Evolutionary conservation across 176 grass and related monocot genomes (phyloP).

Genomic region (Triticum monococcum): DNA sequence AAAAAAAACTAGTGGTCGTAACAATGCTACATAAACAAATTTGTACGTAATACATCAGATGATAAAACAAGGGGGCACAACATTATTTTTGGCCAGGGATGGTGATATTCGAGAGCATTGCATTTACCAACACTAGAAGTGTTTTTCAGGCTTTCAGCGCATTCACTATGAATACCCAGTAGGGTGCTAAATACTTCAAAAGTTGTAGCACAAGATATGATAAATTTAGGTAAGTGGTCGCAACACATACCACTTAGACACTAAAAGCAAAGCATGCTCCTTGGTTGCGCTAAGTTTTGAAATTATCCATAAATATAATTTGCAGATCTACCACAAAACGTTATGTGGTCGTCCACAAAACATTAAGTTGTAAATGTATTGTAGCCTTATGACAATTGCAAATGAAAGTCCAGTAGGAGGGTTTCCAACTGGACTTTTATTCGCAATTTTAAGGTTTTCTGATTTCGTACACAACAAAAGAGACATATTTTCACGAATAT

Average conservation of each 20-base stretch:
- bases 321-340: background rate
- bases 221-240: background rate
- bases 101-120: too few species aligned
- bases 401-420: background rate
- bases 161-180: background rate
- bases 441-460: background rate
- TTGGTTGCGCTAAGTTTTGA: background rate
- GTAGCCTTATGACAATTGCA: background rate
- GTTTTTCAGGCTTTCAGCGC: background rate
- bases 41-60: background rate
- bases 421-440: too few species aligned
- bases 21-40: background rate
- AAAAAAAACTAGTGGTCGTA: background rate
- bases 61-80: background rate
- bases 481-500: background rate
- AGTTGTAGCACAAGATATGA: slow-evolving; percentile 3
- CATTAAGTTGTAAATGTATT: background rate
- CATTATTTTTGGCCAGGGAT: too few species aligned
- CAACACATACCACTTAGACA: background rate
- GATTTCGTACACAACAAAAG: background rate
- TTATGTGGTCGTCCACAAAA: background rate
- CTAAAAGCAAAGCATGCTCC: background rate
- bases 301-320: background rate
- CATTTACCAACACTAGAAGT: background rate
- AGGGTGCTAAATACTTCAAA: slow-evolving; percentile 31